Percentiles rank a stretch among this genome's conserved stretches.
These are phyloP conservation scores for Graphiopsis chlorocephala DNA, from an alignment of 2,329 filamentous ascomycete species.

Conservation along the genomic window DNA sequence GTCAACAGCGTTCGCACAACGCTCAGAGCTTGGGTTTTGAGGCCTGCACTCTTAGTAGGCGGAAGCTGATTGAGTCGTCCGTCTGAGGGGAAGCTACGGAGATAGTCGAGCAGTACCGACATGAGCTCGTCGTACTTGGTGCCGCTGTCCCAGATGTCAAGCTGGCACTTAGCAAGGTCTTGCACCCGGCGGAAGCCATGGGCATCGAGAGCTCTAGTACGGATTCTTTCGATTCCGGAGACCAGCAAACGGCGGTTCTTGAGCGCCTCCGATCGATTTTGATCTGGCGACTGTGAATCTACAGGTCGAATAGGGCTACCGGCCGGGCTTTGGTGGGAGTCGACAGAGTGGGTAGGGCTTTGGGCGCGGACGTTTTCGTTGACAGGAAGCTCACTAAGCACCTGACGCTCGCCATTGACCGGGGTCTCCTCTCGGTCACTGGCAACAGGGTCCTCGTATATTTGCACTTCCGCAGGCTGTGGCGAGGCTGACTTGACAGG, in stretches of 20 bases:
- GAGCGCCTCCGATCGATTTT: slow-evolving; percentile 41
- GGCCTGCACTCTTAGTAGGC: slow-evolving; percentile 49
- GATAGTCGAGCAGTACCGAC: slow-evolving; percentile 66
- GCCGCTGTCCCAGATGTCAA: slow-evolving; percentile 61
- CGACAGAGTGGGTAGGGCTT: slow-evolving; percentile 30
- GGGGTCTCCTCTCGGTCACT: slow-evolving; percentile 34
- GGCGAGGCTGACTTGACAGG: slow-evolving; percentile 29
- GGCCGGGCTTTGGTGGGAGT: slow-evolving; percentile 29
- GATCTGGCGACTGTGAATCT: slow-evolving; percentile 28
- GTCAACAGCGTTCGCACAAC: slow-evolving; percentile 72
- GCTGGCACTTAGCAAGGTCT: slow-evolving; percentile 65
- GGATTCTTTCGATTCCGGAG: slow-evolving; percentile 72
- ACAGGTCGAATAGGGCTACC: slow-evolving; percentile 27
- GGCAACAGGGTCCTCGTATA: slow-evolving; percentile 54
- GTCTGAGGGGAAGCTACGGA: slow-evolving; percentile 52
- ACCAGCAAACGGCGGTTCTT: slow-evolving; percentile 60
- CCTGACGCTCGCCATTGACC: slow-evolving; percentile 36
- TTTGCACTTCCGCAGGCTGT: slow-evolving; percentile 45
- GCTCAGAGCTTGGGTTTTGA: slow-evolving; percentile 70
- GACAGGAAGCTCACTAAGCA: slow-evolving; percentile 51
- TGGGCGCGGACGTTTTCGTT: slow-evolving; percentile 43
- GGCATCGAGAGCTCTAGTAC: slow-evolving; percentile 69
- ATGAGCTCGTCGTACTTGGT: slow-evolving; percentile 69
- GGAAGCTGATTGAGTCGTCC: slow-evolving; percentile 38
- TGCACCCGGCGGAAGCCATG: slow-evolving; percentile 79